Evolutionary conservation across 2,329 filamentous ascomycete species (phyloP), one percentile per base, ranked within the genome.

Genomic region (Fusarium subglutinans): DNA sequence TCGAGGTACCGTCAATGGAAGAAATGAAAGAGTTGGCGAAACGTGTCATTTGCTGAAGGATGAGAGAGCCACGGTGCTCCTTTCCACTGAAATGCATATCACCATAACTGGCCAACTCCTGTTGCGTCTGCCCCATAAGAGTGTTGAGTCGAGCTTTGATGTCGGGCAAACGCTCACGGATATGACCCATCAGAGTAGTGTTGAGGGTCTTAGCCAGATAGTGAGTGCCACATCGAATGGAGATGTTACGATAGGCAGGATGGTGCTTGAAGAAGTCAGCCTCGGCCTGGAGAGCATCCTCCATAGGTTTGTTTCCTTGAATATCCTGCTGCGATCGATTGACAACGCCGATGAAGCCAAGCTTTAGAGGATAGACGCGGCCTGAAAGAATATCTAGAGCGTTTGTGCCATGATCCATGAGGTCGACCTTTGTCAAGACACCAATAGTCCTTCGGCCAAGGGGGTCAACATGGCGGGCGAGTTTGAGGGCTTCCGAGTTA

Each of bases 391-490:
- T 99, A 80, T 99, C 96, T 77, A 99, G 88, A 22, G 96, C 96
- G 80, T 99, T 98, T 65, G 96, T 99, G 72, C 96, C 96, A 80
- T 99, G 96, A 80, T 99, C 96, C 96, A 99, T 99, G 66, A 99
- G 86, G 82, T 99, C 96, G 74, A 99, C 87, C 85, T 99, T 99
- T 69, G 96, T 98, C 69, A 99, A 88, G 65, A 99, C 96, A 79
- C 96, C 96, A 80, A 99, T 98, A 26, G 96, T 99, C 81, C 96
- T 91, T 83, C 94, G 91, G 73, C 96, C 96, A 83, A 98, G 92
- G 5, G 96, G 93, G 83, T 99, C 96, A 62, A 99, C 96, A 90
- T 99, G 94, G 60, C 96, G 92, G 69, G 96, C 96, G 70, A 99
- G 92, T 84, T 99, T 99, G 78, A 99, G 86, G 13, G 96, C 95